phyloP scores from a whole-genome alignment of 1,139 yeast genomes.

The Debaryomyces psychrophilus region DNA sequence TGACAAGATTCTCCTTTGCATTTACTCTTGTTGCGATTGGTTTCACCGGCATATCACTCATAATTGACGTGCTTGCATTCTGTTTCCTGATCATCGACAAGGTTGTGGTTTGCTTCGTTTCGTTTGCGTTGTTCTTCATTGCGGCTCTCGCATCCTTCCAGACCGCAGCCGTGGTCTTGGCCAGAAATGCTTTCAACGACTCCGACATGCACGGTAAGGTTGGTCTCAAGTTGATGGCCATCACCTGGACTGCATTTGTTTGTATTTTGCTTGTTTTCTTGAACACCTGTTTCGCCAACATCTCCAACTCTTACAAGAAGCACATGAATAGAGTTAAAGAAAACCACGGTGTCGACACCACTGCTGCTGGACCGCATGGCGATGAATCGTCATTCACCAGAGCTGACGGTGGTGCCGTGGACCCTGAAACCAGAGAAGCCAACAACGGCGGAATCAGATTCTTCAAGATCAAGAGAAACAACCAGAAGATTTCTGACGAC shows the following conservation, averaged over 20 bases:
- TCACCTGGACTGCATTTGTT: constrained; percentile 72
- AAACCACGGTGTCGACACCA: constrained; percentile 20
- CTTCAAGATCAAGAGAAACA: constrained; percentile 75
- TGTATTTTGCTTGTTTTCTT: constrained; percentile 55
- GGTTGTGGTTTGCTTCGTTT: constrained; percentile 55
- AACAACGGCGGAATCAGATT: constrained; percentile 69
- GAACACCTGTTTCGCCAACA: constrained; percentile 56
- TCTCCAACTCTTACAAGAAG: constrained; percentile 49
- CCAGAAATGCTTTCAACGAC: constrained; percentile 61
- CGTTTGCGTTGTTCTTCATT: constrained; percentile 55
- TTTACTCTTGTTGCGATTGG: constrained; percentile 63
- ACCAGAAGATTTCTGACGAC: constrained; percentile 59
- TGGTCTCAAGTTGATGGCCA: constrained; percentile 62
- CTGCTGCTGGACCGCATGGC: constrained; percentile 23
- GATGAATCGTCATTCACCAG: constrained; percentile 54
- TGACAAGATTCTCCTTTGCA: constrained; percentile 72
- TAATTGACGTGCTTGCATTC: constrained; percentile 46
- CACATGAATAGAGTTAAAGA: constrained; percentile 44
- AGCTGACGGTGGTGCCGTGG: constrained; percentile 35
- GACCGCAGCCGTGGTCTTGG: constrained; percentile 70
- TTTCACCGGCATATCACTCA: constrained; percentile 49
- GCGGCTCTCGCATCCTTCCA: constrained; percentile 64
- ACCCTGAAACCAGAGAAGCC: constrained; percentile 36
- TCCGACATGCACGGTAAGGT: constrained; percentile 47
- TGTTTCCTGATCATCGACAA: constrained; percentile 53